Evolutionary conservation across 2,329 filamentous ascomycete species (phyloP).

Genomic region (Elsinoe perseae): DNA sequence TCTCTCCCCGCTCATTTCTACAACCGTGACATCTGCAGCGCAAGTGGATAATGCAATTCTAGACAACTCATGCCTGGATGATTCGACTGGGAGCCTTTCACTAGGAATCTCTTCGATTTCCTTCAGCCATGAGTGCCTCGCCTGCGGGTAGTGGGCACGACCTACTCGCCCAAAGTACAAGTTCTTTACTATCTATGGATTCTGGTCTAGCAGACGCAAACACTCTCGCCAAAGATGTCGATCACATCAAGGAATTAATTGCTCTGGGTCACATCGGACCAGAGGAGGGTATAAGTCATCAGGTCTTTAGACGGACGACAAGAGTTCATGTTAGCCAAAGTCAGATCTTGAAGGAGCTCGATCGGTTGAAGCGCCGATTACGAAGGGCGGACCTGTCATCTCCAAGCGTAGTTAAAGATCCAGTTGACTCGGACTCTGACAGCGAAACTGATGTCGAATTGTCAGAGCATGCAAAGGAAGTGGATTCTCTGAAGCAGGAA

Average conservation of each 20-base stretch:
- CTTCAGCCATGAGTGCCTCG: constrained; percentile 8
- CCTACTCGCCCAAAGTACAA: background rate
- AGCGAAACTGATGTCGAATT: constrained; percentile 11
- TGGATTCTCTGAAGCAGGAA: constrained; percentile 16
- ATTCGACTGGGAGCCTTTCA: background rate
- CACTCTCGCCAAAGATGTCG: constrained; percentile 18
- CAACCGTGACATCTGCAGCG: too few species aligned
- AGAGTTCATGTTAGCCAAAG: constrained; percentile 18
- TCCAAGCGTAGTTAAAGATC: constrained; percentile 6
- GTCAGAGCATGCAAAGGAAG: constrained; percentile 17
- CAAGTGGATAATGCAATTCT: too few species aligned
- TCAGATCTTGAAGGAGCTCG: constrained; percentile 20
- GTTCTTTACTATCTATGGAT: constrained; percentile 13
- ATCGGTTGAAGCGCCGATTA: constrained; percentile 18
- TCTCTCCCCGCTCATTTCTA: too few species aligned
- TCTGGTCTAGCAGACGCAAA: constrained; percentile 4
- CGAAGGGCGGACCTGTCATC: constrained; percentile 9
- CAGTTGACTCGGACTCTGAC: constrained; percentile 15
- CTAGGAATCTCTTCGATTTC: background rate
- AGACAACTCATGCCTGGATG: too few species aligned
- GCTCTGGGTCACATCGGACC: constrained; percentile 16
- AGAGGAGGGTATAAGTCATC: constrained; percentile 18
- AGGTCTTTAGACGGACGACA: constrained; percentile 20
- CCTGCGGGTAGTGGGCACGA: background rate
- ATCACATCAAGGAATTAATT: constrained; percentile 22